These are phyloP conservation scores for Fusarium anthophilum DNA, from an alignment of 2,329 filamentous ascomycete genomes.

Conservation along the genomic window DNA sequence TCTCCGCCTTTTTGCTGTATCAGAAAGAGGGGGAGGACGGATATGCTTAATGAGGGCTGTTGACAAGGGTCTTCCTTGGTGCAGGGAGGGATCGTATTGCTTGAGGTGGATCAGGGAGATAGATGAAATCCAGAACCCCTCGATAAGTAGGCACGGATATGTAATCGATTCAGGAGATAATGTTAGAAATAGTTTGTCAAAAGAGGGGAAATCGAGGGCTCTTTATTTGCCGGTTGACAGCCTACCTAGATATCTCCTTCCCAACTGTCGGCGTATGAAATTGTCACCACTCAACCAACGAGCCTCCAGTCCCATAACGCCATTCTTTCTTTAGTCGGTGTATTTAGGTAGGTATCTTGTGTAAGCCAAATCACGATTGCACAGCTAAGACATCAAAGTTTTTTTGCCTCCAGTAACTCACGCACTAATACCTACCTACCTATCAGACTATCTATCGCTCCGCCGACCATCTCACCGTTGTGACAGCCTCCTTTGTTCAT, in stretches of 20 bases:
- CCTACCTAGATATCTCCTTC: not conserved
- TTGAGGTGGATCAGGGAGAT: conserved; percentile 21
- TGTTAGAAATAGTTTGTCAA: not conserved
- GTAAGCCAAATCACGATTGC: not conserved
- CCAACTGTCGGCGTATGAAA: not conserved
- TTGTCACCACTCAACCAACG: not conserved
- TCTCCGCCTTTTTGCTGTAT: conserved; percentile 9
- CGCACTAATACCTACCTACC: not conserved
- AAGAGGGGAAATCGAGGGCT: not conserved
- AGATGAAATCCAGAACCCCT: conserved; percentile 4
- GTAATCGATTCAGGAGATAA: not conserved
- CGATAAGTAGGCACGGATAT: not conserved
- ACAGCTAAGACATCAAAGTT: not conserved
- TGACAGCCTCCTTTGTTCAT: conserved; percentile 28
- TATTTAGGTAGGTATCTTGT: conserved; percentile 12
- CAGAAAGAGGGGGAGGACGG: conserved; percentile 10
- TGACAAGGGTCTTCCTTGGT: conserved; percentile 6
- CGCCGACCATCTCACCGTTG: conserved; percentile 24
- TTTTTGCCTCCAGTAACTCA: not conserved
- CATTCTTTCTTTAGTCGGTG: conserved; percentile 19
- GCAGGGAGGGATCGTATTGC: conserved; percentile 25
- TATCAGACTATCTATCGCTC: not conserved
- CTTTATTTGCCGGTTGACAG: not conserved
- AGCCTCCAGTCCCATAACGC: not conserved
- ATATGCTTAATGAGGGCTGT: conserved; percentile 24